Percentiles rank a stretch among this genome's conserved stretches.
Evolutionary conservation across 352 stramenopile species (phyloP).

Genomic region (Phytopythium aichiense): DNA sequence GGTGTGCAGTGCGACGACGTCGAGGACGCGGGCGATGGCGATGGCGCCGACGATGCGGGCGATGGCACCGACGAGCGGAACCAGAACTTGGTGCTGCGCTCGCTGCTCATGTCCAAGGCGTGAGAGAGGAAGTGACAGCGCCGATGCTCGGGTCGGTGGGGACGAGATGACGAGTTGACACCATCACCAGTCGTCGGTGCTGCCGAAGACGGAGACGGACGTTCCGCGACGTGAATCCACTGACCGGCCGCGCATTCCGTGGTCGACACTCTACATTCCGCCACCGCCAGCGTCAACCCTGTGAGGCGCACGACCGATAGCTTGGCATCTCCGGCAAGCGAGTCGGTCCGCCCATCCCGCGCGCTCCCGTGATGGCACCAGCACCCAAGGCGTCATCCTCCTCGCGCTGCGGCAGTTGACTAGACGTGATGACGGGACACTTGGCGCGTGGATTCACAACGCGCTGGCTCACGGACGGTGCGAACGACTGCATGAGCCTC

Average conservation of each 20-base stretch:
- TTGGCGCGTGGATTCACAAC: too few relatives aligned
- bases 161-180: background rate
- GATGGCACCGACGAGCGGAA: background rate
- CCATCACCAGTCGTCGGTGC: background rate
- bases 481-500: too few relatives aligned
- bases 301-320: background rate
- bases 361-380: background rate
- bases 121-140: background rate
- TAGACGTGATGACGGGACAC: too few relatives aligned
- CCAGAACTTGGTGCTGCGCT: background rate
- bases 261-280: background rate
- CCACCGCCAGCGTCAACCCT: too few relatives aligned
- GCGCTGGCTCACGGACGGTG: too few relatives aligned
- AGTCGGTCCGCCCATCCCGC: background rate
- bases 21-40: background rate
- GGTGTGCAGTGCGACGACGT: slow-evolving; percentile 1
- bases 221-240: background rate
- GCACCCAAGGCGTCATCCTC: background rate
- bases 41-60: background rate
- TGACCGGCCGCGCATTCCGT: background rate
- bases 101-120: background rate
- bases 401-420: too few relatives aligned
- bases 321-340: background rate
- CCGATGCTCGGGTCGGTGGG: background rate
- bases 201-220: background rate